phyloP scores from a whole-genome alignment of 2,329 filamentous ascomycete genomes.

The Cercospora berteroae region DNA sequence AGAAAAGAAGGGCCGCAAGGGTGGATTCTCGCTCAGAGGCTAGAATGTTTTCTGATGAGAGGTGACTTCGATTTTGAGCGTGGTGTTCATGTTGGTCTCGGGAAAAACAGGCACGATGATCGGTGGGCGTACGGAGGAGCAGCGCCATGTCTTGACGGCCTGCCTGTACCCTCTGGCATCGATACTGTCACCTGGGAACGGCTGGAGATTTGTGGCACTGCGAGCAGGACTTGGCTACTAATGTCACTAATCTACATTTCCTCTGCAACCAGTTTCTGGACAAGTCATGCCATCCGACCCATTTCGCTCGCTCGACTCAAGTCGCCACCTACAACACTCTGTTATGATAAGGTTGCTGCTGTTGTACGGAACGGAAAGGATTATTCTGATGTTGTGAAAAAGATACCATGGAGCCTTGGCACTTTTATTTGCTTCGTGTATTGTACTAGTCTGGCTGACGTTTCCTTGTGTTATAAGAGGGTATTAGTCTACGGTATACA shows the following conservation, averaged over 20 bases:
- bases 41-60: slow-evolving; percentile 24
- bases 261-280: slow-evolving; percentile 28
- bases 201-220: slow-evolving; percentile 18
- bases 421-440: slow-evolving; percentile 22
- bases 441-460: slow-evolving; percentile 18
- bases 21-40: slow-evolving; percentile 84
- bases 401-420: slow-evolving; percentile 34
- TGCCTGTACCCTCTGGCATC: slow-evolving; percentile 7
- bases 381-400: slow-evolving; percentile 26
- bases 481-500: slow-evolving; percentile 21
- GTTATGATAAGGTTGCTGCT: slow-evolving; percentile 4
- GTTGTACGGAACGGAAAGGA: slow-evolving; percentile 1
- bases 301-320: background rate
- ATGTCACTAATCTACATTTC: slow-evolving; percentile 35
- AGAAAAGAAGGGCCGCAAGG: slow-evolving; percentile 97
- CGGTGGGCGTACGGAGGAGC: slow-evolving; percentile 2
- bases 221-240: slow-evolving; percentile 26
- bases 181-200: slow-evolving; percentile 12
- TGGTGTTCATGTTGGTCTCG: slow-evolving; percentile 21
- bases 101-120: slow-evolving; percentile 14
- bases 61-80: slow-evolving; percentile 22
- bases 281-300: slow-evolving; percentile 10
- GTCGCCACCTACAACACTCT: background rate
- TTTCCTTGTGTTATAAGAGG: slow-evolving; percentile 23
- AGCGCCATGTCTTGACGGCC: background rate